Evolutionary conservation across 2,329 filamentous ascomycete genomes (phyloP), one percentile per base, ranked within the genome.

Genomic region (Nannizziopsis barbatae): DNA sequence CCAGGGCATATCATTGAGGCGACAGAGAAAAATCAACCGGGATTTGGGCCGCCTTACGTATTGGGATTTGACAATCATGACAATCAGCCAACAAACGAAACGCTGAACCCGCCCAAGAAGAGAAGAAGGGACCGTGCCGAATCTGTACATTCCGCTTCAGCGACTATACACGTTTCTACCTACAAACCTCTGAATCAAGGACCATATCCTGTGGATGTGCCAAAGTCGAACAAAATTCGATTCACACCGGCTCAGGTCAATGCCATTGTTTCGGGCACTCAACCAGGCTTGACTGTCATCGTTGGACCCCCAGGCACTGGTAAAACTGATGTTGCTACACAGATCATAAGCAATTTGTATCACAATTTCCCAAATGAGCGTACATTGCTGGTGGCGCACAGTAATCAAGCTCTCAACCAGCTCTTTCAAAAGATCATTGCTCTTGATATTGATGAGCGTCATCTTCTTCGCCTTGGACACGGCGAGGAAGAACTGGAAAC

Each of bases 341-440:
- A 98, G 65, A 93, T 96, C 63, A 98, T 98, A 69, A 95, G 86
- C 71, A 95, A 96, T 65, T 84, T 98, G 57, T 98, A 98, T 62
- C 90, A 96, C 71, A 95, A 96, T 67, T 98, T 95, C 63, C 89
- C 92, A 6, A 75, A 83, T 54, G 88, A 98, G 65, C 84, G 87
- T 57, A 98, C 92, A 0, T 71, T 98, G 14, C 78, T 98, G 36
- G 80, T 98, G 54, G 92, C 92, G 3, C 92, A 98, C 65, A 96
- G 90, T 67, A 98, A 98, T 62, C 93, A 98, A 65, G 93, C 92
- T 1, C 73, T 98, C 8, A 98, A 98, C 60, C 92, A 98, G 63
- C 75, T 98, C 1, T 98, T 98, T 69, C 86, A 93, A 58, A 98
- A 98, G 70, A 98, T 98, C 53, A 83, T 90, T n/a, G 85, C 84